phyloP scores from a whole-genome alignment of 805 yeast genomes.

The Cyberlindnera galapagoensis region DNA sequence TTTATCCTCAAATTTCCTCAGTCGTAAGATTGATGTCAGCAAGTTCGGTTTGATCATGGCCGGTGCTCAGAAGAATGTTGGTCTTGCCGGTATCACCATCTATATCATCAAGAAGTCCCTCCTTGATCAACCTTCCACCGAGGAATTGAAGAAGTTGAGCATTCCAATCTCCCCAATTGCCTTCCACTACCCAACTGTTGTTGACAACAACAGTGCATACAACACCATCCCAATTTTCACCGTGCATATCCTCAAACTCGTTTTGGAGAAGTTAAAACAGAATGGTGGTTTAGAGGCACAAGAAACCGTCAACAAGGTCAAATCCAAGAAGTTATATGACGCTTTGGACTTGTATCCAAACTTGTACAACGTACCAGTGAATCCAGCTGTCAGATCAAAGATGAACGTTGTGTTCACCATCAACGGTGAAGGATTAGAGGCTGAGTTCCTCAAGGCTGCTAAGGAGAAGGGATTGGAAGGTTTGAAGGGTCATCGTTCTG shows the following conservation, averaged over 20 bases:
- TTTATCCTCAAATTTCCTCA: slow-evolving; percentile 87
- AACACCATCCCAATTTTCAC: slow-evolving; percentile 95
- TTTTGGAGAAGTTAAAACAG: slow-evolving; percentile 51
- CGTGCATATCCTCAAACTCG: slow-evolving; percentile 77
- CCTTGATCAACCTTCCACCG: slow-evolving; percentile 60
- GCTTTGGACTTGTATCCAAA: slow-evolving; percentile 62
- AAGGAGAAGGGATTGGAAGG: slow-evolving; percentile 57
- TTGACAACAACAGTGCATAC: slow-evolving; percentile 85
- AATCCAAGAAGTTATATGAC: slow-evolving; percentile 58
- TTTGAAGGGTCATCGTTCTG: slow-evolving; percentile 92
- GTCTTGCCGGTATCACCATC: slow-evolving; percentile 90
- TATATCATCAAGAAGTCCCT: slow-evolving; percentile 83
- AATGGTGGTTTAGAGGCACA: slow-evolving; percentile 71
- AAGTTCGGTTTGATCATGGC: slow-evolving; percentile 89
- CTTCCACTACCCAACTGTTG: slow-evolving; percentile 78
- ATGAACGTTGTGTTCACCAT: slow-evolving; percentile 94
- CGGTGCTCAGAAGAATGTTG: slow-evolving; percentile 98
- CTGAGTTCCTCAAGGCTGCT: slow-evolving; percentile 65
- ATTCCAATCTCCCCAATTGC: slow-evolving; percentile 88
- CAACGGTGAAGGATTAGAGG: slow-evolving; percentile 55
- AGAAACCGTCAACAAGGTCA: slow-evolving; percentile 47
- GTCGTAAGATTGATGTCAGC: slow-evolving; percentile 72
- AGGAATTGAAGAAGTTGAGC: slow-evolving; percentile 47
- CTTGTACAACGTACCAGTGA: slow-evolving; percentile 63
- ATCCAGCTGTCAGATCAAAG: slow-evolving; percentile 57